Base-by-base conservation (phyloP, 805 yeast species). In the Jamesozyma spencerorum region DNA sequence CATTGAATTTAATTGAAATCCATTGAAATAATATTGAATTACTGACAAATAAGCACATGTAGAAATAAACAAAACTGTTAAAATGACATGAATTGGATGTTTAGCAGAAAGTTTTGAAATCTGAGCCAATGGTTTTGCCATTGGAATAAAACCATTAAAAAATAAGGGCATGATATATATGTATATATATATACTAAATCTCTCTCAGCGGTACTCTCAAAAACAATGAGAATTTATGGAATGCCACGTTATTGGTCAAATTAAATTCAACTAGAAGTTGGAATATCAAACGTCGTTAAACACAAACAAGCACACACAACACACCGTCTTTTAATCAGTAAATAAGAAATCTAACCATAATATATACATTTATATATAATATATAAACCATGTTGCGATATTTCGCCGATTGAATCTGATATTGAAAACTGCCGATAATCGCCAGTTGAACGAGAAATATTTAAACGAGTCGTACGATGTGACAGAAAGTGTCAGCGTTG, bases 71-170 rank as follows among this genome's bases (percentile, higher is more conserved):
- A 90, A 71, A 5, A 86, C 74, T 42, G 76, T 54, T 36, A 86
- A 76, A 39, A 88, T 78, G 40, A 86, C 74, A 62, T 88, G 97
- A 49, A 90, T 85, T 14, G 98, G 98, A 55, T 79, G 74, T 44
- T 75, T 74, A 12, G 95, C 92, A 39, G 90, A 76, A 18, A 71
- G 58, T 43, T 60, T 64, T 11, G 76, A 71, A 29, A 65, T 41
- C 43, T 66, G 67, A 35, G 84, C 81, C 39, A 77, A 51, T 15
- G 54, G 53, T 13, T 53, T 51, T 11, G 68, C 65, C 31, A 60
- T 41, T 12, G 47, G 53, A 17, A 50, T 54, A 47, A 64, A 55
- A 35, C 63, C 62, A 41, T 47, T 53, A 18, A 54, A 55, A 6
- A 63, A 36, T 37, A 59, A 39, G 12, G 59, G 54, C 61, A 57